Base-by-base conservation (phyloP, 73 alveolate genomes). In the Uronychia setigera region DNA sequence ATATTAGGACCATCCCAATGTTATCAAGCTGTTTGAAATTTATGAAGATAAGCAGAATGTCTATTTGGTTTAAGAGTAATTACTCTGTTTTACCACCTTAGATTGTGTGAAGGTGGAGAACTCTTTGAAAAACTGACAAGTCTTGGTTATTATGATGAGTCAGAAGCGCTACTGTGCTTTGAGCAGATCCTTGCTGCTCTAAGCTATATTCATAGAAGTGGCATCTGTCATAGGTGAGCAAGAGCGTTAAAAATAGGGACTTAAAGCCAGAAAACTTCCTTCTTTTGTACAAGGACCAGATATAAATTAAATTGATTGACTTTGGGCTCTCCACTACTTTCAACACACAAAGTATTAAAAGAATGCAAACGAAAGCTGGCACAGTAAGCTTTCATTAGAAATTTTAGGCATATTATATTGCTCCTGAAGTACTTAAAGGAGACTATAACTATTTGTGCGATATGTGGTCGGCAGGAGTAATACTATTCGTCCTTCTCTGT, bases 61-160 rank as follows among this genome's bases (percentile, higher is more conserved):
- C 30, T 77, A 75, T 58, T 76, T 83, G 76, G 90, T 83, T 0
- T 60, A 75, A 32, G 84, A 76, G 80, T 74, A 46, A 46, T 5
- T 5, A 19, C 5, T 11, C n/a, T 19, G 34, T 27, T 29, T 1
- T 1, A 29, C n/a, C n/a, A n/a, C n/a, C 33, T 26, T 33, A 82
- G 89, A 89, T 78, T 74, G 31, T 95, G 98, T 88, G 74, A 83
- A 67, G 98, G 98, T 0, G 98, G 98, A 0, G 96, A 94, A 58
- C 82, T 94, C 27, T 86, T 92, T 67, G 94, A 91, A 58, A 81
- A 87, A 26, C 75, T 94, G 67, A 83, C 87, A 29, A 35, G 33
- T 19, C 14, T 9, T 28, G 87, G 79, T 1, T 31, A 25, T 58
- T 58, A 25, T 13, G 60, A 59, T 29, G 88, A 81, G 32, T 59